Conservation (phyloP, 1,284 basidiomycete species). For the Earliella scabrosa region DNA sequence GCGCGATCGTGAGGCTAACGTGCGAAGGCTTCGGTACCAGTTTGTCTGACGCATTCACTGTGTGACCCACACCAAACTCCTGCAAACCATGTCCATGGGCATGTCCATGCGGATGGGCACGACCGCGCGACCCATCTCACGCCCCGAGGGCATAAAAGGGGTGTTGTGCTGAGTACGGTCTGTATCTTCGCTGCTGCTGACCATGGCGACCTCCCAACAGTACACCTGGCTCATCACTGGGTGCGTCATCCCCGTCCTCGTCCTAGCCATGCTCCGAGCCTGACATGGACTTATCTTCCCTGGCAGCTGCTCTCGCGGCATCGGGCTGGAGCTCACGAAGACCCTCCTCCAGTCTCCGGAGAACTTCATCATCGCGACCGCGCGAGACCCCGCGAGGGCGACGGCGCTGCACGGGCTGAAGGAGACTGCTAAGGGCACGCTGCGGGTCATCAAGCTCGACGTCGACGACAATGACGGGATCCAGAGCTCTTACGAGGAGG, state of each 20-base stretch:
- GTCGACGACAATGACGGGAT: conserved; percentile 34
- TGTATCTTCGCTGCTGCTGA: background rate
- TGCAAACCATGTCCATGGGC: background rate
- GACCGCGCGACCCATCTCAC: background rate
- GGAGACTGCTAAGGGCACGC: conserved; percentile 23
- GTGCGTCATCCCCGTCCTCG: background rate
- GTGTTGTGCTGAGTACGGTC: background rate
- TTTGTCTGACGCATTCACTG: background rate
- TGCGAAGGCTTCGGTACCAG: background rate
- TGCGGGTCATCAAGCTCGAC: conserved; percentile 42
- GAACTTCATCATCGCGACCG: conserved; percentile 43
- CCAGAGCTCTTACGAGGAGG: conserved; percentile 22
- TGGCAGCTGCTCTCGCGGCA: conserved; percentile 27
- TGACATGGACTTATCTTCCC: too few relatives aligned
- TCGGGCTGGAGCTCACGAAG: conserved; percentile 41
- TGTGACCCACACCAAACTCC: background rate
- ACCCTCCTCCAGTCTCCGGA: conserved; percentile 36
- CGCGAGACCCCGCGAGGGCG: conserved; percentile 38
- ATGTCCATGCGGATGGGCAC: background rate
- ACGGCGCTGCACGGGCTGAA: conserved; percentile 31
- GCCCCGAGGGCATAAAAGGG: background rate
- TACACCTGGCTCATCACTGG: conserved; percentile 2
- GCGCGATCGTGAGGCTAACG: background rate
- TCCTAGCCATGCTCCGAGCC: too few relatives aligned
- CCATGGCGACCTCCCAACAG: background rate